phyloP scores from a whole-genome alignment of 1,139 yeast genomes.

The Yamadazyma songkhlaensis region DNA sequence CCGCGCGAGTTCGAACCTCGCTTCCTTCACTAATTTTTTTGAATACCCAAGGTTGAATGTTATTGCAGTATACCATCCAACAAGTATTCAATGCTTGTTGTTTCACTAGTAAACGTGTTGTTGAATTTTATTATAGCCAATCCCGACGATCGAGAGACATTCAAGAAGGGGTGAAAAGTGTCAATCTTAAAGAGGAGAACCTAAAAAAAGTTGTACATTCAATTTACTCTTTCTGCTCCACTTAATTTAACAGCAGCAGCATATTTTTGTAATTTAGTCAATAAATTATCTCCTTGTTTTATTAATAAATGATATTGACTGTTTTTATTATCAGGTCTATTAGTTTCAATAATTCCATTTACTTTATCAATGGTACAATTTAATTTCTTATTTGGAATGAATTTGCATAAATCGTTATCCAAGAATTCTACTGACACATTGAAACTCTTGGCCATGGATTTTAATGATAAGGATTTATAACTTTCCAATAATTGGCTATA shows the following conservation, averaged over 20 bases:
- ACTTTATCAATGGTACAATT: conserved; percentile 96
- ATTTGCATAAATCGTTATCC: conserved; percentile 78
- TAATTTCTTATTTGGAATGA: conserved; percentile 89
- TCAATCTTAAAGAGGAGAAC: neutral
- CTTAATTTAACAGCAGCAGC: conserved; percentile 96
- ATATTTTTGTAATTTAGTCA: conserved; percentile 93
- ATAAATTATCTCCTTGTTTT: conserved; percentile 87
- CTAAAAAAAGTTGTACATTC: conserved; percentile 9
- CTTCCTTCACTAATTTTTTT: conserved; percentile 61
- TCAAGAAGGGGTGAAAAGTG: too few species aligned
- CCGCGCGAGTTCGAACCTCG: conserved; percentile 91
- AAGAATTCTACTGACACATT: conserved; percentile 84
- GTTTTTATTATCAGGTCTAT: conserved; percentile 93
- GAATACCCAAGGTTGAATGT: too few species aligned
- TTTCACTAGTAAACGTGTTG: too few species aligned
- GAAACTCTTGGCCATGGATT: conserved; percentile 92
- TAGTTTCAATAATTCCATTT: conserved; percentile 92
- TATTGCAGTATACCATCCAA: too few species aligned
- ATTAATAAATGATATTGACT: conserved; percentile 87
- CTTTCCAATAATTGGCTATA: conserved; percentile 93
- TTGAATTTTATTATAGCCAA: too few species aligned
- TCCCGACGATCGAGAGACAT: too few species aligned
- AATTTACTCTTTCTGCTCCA: conserved; percentile 71
- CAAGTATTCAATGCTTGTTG: too few species aligned
- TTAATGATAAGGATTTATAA: conserved; percentile 83